Evolutionary conservation across 176 grass and related monocot species (phyloP), one percentile per base, ranked within the genome.

Genomic region (Lolium multiflorum): DNA sequence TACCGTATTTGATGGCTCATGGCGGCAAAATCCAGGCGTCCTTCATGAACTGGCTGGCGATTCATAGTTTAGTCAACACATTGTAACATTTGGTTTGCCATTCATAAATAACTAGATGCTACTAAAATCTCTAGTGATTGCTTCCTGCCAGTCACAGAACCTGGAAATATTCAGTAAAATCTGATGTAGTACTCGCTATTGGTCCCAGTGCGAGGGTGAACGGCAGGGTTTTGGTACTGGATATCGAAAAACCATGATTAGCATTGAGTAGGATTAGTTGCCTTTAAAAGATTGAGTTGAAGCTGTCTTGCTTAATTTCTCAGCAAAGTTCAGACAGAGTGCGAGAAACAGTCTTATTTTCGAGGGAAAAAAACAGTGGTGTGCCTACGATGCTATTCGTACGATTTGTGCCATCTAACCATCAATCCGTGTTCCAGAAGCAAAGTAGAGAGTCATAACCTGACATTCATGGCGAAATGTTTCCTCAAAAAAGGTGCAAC

Each of bases 51-150:
- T 4, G 26, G 85, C 81, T 62, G 81, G n/a, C 18, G 13, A 91
- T 88, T 91, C 61, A 50, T 88, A 91, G 85, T 84, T 88, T 85
- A 91, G 81, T 51, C 51, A 60, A 88, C 69, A 61, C 61, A 77
- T 3, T 91, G 85, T 88, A 88, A 63, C 82, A 81, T 62, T 84
- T 77, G 77, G 80, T 52, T 81, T 63, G 11, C 17, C 49, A 81
- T 88, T 84, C 60, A 91, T 81, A 88, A 91, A 85, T 88, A 20
- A 77, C 51, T 61, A 67, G 5, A 87, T 85, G 77, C 11, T 52
- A 63, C 76, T 14, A 57, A 87, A 70, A 17, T 59, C n/a, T 71
- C 51, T 44, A 52, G 70, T 54, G 5, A 70, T 84, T 81, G 31
- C 76, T 44, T 22, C 63, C 4, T 81, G 38, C 14, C 69, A 26